These are phyloP conservation scores for Monascus purpureus DNA, from an alignment of 495 filamentous ascomycete genomes.

Conservation along the genomic window DNA sequence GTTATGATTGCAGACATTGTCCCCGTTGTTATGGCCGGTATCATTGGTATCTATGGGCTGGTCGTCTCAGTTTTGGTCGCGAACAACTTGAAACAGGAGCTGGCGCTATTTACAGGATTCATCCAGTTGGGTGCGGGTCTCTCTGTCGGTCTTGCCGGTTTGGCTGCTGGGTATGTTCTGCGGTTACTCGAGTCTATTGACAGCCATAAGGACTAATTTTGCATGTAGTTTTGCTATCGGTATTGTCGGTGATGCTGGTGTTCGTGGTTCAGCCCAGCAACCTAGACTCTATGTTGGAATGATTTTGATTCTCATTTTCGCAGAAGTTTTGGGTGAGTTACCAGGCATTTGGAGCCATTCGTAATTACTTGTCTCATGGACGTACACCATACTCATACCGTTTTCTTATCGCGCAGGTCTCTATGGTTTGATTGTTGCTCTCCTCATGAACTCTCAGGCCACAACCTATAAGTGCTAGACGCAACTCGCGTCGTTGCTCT, in stretches of 20 bases:
- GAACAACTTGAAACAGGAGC: constrained; percentile 68
- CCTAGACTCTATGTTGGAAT: constrained; percentile 97
- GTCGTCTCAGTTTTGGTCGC: constrained; percentile 98
- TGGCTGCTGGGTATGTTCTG: constrained; percentile 72
- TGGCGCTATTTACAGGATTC: constrained; percentile 85
- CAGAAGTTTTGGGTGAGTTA: constrained; percentile 86
- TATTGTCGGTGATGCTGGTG: constrained; percentile 98
- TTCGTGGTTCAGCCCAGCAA: constrained; percentile 94
- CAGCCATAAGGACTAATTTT: constrained; percentile 6
- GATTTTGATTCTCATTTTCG: constrained; percentile 99
- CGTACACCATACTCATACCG: too few relatives aligned
- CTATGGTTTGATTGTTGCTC: constrained; percentile 94
- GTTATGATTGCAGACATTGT: constrained; percentile 68
- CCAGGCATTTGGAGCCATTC: not conserved
- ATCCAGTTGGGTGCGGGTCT: constrained; percentile 97
- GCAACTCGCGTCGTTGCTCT: too few relatives aligned
- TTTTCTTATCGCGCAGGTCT: constrained; percentile 46
- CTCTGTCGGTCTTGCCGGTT: constrained; percentile 87
- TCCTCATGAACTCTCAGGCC: constrained; percentile 85
- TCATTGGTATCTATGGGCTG: constrained; percentile 99
- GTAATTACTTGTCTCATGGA: not conserved
- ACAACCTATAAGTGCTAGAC: constrained; percentile 21
- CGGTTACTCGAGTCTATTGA: not conserved
- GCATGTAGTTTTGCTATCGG: constrained; percentile 74
- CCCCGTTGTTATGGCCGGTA: constrained; percentile 99